phyloP scores from a whole-genome alignment of 2,329 filamentous ascomycete species.

The Scedosporium apiospermum region DNA sequence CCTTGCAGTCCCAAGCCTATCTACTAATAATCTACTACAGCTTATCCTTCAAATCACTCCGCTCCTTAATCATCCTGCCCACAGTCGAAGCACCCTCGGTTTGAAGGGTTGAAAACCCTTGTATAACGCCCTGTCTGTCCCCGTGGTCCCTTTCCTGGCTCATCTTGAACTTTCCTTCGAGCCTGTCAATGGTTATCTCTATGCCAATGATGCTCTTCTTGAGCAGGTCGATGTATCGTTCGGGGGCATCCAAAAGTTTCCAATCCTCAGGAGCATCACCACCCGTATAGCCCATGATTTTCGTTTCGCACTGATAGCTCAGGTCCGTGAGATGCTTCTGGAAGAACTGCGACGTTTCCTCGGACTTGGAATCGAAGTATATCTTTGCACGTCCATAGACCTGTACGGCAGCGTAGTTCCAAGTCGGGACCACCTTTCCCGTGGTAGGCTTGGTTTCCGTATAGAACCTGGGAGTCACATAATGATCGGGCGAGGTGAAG shows the following conservation, averaged over 20 bases:
- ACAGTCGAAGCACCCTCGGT: not conserved
- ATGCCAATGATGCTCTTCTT: constrained; percentile 52
- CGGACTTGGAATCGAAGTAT: constrained; percentile 37
- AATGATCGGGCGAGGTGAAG: constrained; percentile 53
- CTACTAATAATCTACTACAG: too few species aligned
- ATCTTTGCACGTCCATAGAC: constrained; percentile 49
- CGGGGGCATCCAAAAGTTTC: constrained; percentile 48
- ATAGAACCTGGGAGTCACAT: constrained; percentile 62
- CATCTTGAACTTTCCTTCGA: constrained; percentile 59
- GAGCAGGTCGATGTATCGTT: constrained; percentile 44
- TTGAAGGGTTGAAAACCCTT: constrained; percentile 35
- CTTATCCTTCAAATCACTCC: constrained; percentile 1
- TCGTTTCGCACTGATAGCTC: constrained; percentile 37
- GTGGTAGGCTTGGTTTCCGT: constrained; percentile 52
- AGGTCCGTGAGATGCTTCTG: constrained; percentile 42
- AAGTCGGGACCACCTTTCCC: constrained; percentile 60
- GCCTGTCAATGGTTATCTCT: constrained; percentile 43
- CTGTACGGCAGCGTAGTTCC: constrained; percentile 60
- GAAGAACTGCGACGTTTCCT: constrained; percentile 38
- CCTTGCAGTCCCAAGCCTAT: too few species aligned
- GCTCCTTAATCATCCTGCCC: not conserved
- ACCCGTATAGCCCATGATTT: constrained; percentile 47
- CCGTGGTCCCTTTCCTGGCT: constrained; percentile 47
- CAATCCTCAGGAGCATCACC: constrained; percentile 29
- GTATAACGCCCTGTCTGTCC: constrained; percentile 46